A percentile compares a stretch with the other conserved stretches of the same genome.
Evolutionary conservation across 2,329 filamentous ascomycete species (phyloP).

Genomic region (Alternaria incomplexa): DNA sequence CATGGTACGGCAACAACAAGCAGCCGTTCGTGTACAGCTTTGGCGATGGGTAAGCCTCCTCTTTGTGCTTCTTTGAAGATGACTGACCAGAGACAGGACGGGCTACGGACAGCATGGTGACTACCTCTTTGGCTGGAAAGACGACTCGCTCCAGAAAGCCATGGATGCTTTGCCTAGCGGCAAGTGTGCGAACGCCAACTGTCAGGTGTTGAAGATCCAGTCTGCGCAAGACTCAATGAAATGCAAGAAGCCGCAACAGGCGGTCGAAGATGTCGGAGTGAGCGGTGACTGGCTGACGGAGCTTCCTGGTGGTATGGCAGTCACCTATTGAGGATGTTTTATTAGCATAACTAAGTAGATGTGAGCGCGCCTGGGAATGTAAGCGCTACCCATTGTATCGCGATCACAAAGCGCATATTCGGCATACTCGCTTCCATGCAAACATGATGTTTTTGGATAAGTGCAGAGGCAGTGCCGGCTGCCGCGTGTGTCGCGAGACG

Average conservation of each 20-base stretch:
- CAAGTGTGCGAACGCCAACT: conserved; percentile 40
- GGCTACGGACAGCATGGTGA: conserved; percentile 31
- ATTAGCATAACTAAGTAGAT: neutral
- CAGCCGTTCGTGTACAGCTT: conserved; percentile 40
- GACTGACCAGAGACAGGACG: neutral
- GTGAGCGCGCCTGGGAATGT: neutral
- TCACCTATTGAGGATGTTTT: conserved; percentile 16
- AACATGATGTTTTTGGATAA: too few relatives aligned
- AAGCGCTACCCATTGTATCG: neutral
- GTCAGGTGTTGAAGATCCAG: conserved; percentile 38
- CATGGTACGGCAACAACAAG: conserved; percentile 30
- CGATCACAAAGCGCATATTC: too few relatives aligned
- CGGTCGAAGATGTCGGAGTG: conserved; percentile 53
- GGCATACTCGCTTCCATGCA: neutral
- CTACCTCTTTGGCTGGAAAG: conserved; percentile 40
- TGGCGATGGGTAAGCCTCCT: conserved; percentile 28
- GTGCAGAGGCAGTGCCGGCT: neutral
- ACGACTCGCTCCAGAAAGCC: conserved; percentile 34
- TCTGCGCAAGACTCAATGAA: conserved; percentile 30
- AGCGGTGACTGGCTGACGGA: conserved; percentile 34
- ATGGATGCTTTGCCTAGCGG: conserved; percentile 37
- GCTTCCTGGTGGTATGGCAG: conserved; percentile 35
- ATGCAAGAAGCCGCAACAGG: conserved; percentile 51
- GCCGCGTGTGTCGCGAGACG: neutral
- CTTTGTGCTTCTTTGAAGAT: neutral